These are phyloP conservation scores for Eucalyptus curtisii DNA, from an alignment of 345 rosid species.

Conservation along the genomic window DNA sequence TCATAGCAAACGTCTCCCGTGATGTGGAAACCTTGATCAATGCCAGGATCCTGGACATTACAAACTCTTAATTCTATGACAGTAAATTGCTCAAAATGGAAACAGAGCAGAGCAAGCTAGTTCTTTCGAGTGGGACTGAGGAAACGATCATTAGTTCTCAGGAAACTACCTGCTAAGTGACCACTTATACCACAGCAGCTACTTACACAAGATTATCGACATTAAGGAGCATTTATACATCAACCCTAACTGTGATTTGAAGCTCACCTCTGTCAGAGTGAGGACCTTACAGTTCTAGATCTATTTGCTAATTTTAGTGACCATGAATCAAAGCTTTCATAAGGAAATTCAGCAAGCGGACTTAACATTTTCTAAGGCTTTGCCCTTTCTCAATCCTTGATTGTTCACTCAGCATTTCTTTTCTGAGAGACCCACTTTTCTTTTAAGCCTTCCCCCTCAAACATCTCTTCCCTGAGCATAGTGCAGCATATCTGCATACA, in stretches of 20 bases:
- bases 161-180: not conserved
- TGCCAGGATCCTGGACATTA: not conserved
- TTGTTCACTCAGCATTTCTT: not conserved
- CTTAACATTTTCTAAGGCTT: not conserved
- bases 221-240: not conserved
- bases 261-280: not conserved
- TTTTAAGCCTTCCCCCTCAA: not conserved
- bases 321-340: not conserved
- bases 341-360: not conserved
- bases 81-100: not conserved
- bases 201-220: not conserved
- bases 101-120: not conserved
- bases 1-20: constrained; percentile 16
- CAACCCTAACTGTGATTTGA: not conserved
- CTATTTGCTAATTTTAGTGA: not conserved
- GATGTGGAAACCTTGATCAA: not conserved
- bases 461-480: not conserved
- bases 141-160: not conserved
- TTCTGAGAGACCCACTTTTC: not conserved
- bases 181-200: not conserved
- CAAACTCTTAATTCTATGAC: not conserved
- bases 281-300: not conserved
- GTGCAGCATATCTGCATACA: not conserved
- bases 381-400: not conserved
- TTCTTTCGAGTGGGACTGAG: not conserved